A percentile compares a stretch with the other conserved stretches of the same genome.
Conservation (phyloP, 2,329 filamentous ascomycete genomes). For the Fusarium sp. region DNA sequence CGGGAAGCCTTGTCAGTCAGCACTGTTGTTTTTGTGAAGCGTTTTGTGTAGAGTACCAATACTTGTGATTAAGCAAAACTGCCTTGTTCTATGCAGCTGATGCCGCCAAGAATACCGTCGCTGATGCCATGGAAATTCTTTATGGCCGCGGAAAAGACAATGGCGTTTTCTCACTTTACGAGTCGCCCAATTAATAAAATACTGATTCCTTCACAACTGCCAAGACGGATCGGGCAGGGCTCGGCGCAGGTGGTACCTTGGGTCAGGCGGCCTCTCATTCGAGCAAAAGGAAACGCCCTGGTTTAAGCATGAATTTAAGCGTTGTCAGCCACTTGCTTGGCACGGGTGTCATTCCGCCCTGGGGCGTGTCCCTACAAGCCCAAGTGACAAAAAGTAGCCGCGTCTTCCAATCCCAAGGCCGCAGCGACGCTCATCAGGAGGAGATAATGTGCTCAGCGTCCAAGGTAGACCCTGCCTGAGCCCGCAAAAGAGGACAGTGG, state of each 20-base stretch:
- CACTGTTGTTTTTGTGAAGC: neutral
- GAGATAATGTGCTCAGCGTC: constrained; percentile 6
- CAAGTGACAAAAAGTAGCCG: neutral
- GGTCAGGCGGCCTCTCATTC: constrained; percentile 37
- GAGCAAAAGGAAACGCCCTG: constrained; percentile 39
- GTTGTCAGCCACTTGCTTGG: constrained; percentile 59
- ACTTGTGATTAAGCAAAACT: neutral
- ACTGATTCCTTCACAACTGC: constrained; percentile 17
- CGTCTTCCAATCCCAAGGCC: constrained; percentile 23
- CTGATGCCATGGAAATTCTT: neutral
- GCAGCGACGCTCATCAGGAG: constrained; percentile 10
- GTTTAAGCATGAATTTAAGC: constrained; percentile 64
- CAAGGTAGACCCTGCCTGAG: constrained; percentile 8
- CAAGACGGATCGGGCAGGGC: constrained; percentile 30
- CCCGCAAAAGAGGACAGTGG: constrained; percentile 21
- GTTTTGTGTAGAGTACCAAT: neutral
- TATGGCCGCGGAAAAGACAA: constrained; percentile 14
- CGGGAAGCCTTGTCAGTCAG: neutral
- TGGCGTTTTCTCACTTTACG: neutral
- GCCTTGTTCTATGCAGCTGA: neutral
- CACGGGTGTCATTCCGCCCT: constrained; percentile 42
- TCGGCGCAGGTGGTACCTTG: constrained; percentile 28
- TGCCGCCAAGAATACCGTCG: neutral
- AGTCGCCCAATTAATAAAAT: constrained; percentile 14
- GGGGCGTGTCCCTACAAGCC: constrained; percentile 30